Percentiles rank a stretch among this genome's conserved stretches.
These are phyloP conservation scores for Hanseniaspora lindneri DNA, from an alignment of 805 yeast genomes.

Conservation along the genomic window DNA sequence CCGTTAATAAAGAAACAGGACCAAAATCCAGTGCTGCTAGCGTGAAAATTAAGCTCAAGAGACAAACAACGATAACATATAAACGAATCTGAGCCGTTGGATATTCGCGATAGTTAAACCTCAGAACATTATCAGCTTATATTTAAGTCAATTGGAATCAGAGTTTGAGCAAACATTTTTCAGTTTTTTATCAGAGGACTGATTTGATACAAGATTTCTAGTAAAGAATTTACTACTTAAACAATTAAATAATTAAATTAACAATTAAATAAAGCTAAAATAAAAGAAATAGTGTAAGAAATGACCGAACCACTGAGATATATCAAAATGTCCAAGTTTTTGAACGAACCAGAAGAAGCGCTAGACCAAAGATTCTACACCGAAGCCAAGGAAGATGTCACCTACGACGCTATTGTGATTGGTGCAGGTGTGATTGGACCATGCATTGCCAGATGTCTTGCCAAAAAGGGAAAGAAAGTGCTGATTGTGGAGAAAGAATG, in stretches of 20 bases:
- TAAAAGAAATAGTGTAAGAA: neutral
- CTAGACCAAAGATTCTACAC: slow-evolving; percentile 19
- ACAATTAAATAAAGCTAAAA: neutral
- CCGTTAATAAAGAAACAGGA: too few relatives aligned
- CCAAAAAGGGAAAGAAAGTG: slow-evolving; percentile 79
- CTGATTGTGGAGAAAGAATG: slow-evolving; percentile 72
- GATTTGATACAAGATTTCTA: too few relatives aligned
- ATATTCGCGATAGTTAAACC: too few relatives aligned
- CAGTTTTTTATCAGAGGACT: too few relatives aligned
- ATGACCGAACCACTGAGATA: slow-evolving; percentile 2
- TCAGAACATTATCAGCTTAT: too few relatives aligned
- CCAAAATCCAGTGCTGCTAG: too few relatives aligned
- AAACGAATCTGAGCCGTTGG: too few relatives aligned
- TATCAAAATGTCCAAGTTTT: slow-evolving; percentile 12
- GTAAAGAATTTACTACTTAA: too few relatives aligned
- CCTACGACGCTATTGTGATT: slow-evolving; percentile 72
- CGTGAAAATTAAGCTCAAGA: too few relatives aligned
- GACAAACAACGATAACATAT: too few relatives aligned
- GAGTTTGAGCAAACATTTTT: too few relatives aligned
- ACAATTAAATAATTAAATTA: neutral
- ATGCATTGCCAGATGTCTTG: slow-evolving; percentile 76
- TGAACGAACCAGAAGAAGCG: slow-evolving; percentile 9
- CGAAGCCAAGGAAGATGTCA: slow-evolving; percentile 25
- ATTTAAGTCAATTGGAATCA: too few relatives aligned
- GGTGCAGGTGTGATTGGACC: slow-evolving; percentile 99